Base-by-base conservation (phyloP, 192 early-diverging fungal species). In the Rhizoclosmatium globosum region DNA sequence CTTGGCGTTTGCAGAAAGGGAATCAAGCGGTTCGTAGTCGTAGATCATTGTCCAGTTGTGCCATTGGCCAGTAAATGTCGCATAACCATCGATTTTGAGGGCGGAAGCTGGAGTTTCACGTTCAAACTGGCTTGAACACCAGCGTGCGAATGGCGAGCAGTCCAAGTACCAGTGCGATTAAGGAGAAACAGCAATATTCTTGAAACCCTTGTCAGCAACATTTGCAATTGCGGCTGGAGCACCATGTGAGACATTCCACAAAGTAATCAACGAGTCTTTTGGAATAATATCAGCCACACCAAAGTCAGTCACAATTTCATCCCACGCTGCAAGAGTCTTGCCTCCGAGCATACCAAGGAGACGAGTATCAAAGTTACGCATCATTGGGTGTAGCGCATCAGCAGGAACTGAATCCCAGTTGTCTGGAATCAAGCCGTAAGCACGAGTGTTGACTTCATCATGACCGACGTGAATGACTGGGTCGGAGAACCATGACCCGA, bases 381-480 rank as follows among this genome's bases (percentile, higher is more conserved):
- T 19, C 11, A 72, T 58, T 1, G 3, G 3, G 17, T 31, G 13
- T 7, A 72, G 41, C 11, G 48, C 71, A 48, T 58, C 17, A 31
- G n/a, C 31, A 56, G 53, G 53, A 9, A 56, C 53, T n/a, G 53
- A 57, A n/a, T 57, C 56, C 56, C 56, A 57, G 56, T 15, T 17
- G 15, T 57, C 56, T 57, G 56, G 56, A 57, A 57, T 57, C 56
- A 57, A 57, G 13, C 56, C 56, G 56, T 17, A 57, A 15, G 56
- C 56, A 15, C 56, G 13, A 21, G 56, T 21, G n/a, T 57, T 57
- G 23, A 83, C 73, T 71, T 83, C 82, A 60, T 83, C 82, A 19
- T 38, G n/a, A 7, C 95, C 95, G 56, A 92, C 82, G 75, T 97
- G 94, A 73, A 92, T 86, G 62, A 85, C 85, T 1, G 83, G 78